Evolutionary conservation across 768 basidiomycete genomes (phyloP), one percentile per base, ranked within the genome.

Genomic region (Kwoniella botswanensis): DNA sequence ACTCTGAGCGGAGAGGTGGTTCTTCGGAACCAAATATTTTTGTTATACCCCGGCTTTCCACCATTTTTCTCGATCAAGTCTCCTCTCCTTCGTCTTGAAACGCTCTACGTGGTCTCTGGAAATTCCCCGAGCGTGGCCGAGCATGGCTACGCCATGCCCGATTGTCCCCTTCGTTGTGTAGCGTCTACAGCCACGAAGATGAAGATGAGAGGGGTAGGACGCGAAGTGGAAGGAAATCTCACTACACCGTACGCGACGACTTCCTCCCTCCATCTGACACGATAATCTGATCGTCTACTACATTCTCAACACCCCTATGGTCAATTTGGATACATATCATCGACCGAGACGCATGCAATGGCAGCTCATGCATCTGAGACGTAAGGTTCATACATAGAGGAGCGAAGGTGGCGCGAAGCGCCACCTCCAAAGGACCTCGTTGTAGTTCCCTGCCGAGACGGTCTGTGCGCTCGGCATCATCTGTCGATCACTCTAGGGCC

Each of bases 1-100:
- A 92, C 91, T 93, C 64, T 67, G 65, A 59, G 57, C 65, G 65
- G 65, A 67, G 65, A 67, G 65, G 65, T 67, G 57, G 57, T 58
- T 66, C 56, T 43, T 67, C 29, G 43, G 56, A 59, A 52, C 57
- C 57, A 67, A 59, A 57, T 67, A 67, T 67, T 67, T 67, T 67
- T 67, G 0, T 13, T 65, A 56, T 56, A 11, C 42, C 18, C 4
- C 35, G 3, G 15, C 54, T 50, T 50, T 50, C 46, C 46, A 46
- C 18, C 12, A 13, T 18, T 46, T 46, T 50, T 50, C 10, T 13
- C 18, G 1, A 11, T 50, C 46, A 13, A 50, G 15, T 13, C 17
- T 50, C 9, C 15, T 15, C 46, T 18, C 0, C 46, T 18, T 1
- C 0, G 13, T 13, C 6, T 10, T 11, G 46, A 50, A 18, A 50